These are phyloP conservation scores for Glutinoglossum americanum DNA, from an alignment of 495 filamentous ascomycete genomes.

Conservation along the genomic window DNA sequence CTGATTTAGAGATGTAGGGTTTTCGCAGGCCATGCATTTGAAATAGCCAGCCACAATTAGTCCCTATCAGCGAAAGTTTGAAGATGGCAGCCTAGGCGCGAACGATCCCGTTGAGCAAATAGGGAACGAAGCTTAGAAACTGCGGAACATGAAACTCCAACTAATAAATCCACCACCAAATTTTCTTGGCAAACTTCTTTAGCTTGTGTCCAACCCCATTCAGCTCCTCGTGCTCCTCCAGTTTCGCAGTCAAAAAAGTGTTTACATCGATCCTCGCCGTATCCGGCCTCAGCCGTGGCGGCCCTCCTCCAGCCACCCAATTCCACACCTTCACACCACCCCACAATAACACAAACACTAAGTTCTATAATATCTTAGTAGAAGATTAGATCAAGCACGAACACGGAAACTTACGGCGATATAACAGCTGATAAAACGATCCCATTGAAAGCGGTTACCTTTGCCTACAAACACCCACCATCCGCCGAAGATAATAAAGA, in stretches of 20 bases:
- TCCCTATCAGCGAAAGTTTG: too few species aligned
- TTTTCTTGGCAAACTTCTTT: not conserved
- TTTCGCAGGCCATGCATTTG: too few species aligned
- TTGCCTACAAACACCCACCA: not conserved
- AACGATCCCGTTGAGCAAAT: not conserved
- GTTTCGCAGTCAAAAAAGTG: not conserved
- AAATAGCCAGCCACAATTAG: too few species aligned
- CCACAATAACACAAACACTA: not conserved
- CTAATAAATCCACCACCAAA: not conserved
- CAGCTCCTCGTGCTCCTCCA: not conserved
- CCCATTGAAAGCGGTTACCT: not conserved
- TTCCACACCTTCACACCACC: not conserved
- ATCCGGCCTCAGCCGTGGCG: not conserved
- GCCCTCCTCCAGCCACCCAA: not conserved
- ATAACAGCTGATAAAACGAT: not conserved
- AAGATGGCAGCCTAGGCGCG: not conserved
- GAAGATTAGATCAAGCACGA: not conserved
- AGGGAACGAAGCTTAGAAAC: not conserved
- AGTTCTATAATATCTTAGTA: not conserved
- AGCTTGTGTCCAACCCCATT: not conserved
- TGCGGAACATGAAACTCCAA: not conserved
- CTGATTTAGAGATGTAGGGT: too few species aligned
- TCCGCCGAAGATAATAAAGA: not conserved
- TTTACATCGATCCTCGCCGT: not conserved
- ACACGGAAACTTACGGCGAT: not conserved